These are phyloP conservation scores for Royoungia palumana DNA, from an alignment of 768 basidiomycete species.

Conservation along the genomic window DNA sequence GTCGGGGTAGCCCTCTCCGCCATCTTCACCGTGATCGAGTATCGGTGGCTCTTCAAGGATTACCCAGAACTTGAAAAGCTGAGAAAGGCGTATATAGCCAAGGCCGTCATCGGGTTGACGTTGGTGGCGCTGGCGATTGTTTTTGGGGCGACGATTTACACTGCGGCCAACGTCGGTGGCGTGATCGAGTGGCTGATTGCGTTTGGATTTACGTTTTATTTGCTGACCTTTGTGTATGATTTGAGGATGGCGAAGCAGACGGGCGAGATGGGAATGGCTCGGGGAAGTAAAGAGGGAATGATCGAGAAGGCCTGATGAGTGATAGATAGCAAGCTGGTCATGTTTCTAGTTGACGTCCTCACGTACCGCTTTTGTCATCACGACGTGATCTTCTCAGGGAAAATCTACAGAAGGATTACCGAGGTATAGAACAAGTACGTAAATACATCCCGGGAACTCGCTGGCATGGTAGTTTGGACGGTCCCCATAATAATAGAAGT, in stretches of 20 bases:
- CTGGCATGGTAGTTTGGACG: no score
- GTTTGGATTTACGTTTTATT: constrained; percentile 69
- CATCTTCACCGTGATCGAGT: constrained; percentile 73
- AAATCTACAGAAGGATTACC: no score
- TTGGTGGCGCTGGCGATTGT: constrained; percentile 62
- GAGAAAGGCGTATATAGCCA: constrained; percentile 53
- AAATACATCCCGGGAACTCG: no score
- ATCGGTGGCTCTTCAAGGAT: constrained; percentile 61
- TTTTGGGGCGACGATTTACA: constrained; percentile 54
- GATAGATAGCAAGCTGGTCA: neutral
- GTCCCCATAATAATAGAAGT: no score
- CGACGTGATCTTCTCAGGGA: neutral
- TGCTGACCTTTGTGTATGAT: constrained; percentile 72
- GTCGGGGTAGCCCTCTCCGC: constrained; percentile 68
- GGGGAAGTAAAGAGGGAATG: neutral
- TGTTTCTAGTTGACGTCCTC: neutral
- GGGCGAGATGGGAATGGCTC: neutral
- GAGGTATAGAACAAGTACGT: no score
- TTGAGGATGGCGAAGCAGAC: constrained; percentile 49
- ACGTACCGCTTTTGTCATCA: no score
- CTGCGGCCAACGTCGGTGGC: constrained; percentile 50
- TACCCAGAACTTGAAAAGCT: constrained; percentile 45
- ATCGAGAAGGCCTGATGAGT: neutral
- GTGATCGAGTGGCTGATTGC: constrained; percentile 73
- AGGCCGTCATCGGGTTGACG: constrained; percentile 55